Conservation (phyloP, 805 yeast genomes). For the Maudiozyma turicensis region DNA sequence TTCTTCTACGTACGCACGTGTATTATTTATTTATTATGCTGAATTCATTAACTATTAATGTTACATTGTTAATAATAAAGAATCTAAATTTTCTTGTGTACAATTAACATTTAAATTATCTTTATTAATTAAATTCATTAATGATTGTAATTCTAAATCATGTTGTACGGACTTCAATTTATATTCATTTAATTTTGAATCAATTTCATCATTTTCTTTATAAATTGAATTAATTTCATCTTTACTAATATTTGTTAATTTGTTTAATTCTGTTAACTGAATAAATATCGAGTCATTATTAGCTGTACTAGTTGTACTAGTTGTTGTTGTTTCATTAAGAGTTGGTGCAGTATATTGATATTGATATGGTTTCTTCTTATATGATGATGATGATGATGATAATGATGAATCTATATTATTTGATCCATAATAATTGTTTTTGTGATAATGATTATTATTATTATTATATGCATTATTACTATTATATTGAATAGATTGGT, state of each 20-base stretch:
- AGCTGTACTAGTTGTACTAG: not conserved
- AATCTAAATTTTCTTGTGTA: constrained; percentile 30
- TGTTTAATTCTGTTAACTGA: not conserved
- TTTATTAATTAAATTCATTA: constrained; percentile 23
- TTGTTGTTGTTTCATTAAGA: no score
- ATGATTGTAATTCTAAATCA: constrained; percentile 22
- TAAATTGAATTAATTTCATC: not conserved
- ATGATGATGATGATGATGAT: no score
- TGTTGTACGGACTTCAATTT: constrained; percentile 7
- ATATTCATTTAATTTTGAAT: not conserved
- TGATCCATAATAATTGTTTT: not conserved
- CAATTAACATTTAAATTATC: constrained; percentile 28
- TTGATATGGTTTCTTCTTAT: no score
- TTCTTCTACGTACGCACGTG: not conserved
- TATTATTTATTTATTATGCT: no score
- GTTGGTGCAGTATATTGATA: no score
- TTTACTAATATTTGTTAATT: not conserved
- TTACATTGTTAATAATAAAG: constrained; percentile 8
- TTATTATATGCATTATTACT: not conserved
- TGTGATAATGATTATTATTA: not conserved
- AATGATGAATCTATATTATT: no score
- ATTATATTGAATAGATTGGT: not conserved
- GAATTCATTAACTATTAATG: no score
- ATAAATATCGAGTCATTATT: not conserved
- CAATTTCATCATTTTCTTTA: not conserved